Evolutionary conservation across 225 moss, liverwort and hornwort genomes (phyloP).

Genomic region (Sphagnum tenellum): DNA sequence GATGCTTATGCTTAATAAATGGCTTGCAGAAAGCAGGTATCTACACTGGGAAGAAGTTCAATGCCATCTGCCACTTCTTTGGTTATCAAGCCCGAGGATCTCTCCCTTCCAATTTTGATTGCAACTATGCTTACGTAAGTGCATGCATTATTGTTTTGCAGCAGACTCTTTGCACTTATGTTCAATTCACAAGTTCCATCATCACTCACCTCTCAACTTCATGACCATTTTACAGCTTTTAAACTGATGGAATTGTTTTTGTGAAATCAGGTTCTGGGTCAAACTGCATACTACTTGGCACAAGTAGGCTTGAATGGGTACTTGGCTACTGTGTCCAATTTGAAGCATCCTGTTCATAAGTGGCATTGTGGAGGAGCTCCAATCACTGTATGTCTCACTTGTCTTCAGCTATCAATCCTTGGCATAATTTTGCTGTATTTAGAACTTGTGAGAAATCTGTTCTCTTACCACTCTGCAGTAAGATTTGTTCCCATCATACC

Average conservation of each 20-base stretch:
- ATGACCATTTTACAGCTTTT: too few relatives aligned
- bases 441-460: too few relatives aligned
- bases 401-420: too few relatives aligned
- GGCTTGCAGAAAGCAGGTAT: conserved; percentile 60
- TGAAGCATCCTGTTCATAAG: conserved; percentile 67
- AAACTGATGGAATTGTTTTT: background rate
- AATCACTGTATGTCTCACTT: conserved; percentile 41
- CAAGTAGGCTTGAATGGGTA: conserved; percentile 87
- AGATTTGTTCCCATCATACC: too few relatives aligned
- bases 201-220: too few relatives aligned
- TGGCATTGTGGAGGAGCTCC: conserved; percentile 99
- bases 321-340: conserved; percentile 89
- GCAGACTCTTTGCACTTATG: too few relatives aligned
- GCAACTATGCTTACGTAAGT: conserved; percentile 89
- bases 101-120: conserved; percentile 94
- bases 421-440: too few relatives aligned
- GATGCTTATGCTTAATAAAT: too few relatives aligned
- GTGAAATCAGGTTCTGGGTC: conserved; percentile 67
- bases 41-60: conserved; percentile 94
- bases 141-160: too few relatives aligned
- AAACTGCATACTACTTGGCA: conserved; percentile 80
- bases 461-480: too few relatives aligned
- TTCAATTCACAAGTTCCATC: too few relatives aligned
- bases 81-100: conserved; percentile 99
- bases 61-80: conserved; percentile 97